These are phyloP conservation scores for Backusella mclennaniae DNA, from an alignment of 192 early-diverging fungal genomes.

Conservation along the genomic window DNA sequence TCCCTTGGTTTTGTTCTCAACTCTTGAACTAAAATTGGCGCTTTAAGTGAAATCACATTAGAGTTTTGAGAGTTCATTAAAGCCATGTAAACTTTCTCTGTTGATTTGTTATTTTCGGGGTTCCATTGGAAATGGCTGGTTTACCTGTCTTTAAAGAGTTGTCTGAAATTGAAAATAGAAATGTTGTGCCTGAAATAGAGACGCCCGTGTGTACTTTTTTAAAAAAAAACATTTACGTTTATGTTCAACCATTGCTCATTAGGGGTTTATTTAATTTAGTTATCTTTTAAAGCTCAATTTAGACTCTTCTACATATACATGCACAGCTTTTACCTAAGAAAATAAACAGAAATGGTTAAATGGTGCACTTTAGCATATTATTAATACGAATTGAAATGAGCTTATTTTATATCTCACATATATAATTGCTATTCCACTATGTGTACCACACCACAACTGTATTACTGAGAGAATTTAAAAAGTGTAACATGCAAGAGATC, in stretches of 20 bases:
- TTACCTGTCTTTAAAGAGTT: neutral
- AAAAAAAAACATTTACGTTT: neutral
- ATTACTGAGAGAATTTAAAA: neutral
- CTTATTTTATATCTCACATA: too few relatives aligned
- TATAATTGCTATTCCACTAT: neutral
- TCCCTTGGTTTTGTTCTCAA: neutral
- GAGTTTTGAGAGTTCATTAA: neutral
- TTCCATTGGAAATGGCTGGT: neutral
- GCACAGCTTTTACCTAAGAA: neutral
- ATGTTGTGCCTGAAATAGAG: neutral
- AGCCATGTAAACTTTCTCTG: neutral
- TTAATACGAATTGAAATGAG: too few relatives aligned
- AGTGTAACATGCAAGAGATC: neutral
- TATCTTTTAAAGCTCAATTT: neutral
- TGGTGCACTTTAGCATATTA: too few relatives aligned
- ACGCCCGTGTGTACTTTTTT: neutral
- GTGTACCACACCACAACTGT: neutral
- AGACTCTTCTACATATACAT: neutral
- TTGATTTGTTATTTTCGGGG: neutral
- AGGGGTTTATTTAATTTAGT: neutral
- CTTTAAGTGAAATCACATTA: neutral
- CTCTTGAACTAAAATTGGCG: neutral
- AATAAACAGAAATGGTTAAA: neutral
- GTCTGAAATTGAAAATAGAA: neutral
- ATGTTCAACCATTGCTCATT: neutral